Percentiles rank a stretch among this genome's conserved stretches.
Conservation (phyloP, 805 yeast genomes). For the Kodamaea restingae region DNA sequence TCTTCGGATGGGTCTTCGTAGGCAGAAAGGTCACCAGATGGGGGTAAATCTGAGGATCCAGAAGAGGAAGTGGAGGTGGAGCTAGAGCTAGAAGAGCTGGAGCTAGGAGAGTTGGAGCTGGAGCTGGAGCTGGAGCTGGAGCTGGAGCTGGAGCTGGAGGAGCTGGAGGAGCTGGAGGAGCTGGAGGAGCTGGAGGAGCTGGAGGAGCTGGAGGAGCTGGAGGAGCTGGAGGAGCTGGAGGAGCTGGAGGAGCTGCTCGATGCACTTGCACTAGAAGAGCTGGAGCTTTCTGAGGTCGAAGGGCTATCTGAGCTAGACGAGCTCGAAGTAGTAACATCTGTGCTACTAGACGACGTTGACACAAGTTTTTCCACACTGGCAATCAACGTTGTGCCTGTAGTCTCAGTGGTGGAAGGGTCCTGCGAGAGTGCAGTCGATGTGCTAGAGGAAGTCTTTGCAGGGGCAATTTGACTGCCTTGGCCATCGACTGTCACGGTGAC, state of each 20-base stretch:
- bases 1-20: slow-evolving; percentile 53
- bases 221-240: not conserved
- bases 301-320: not conserved
- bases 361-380: slow-evolving; percentile 5
- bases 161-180: not conserved
- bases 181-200: not conserved
- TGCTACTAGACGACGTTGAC: no score
- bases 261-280: not conserved
- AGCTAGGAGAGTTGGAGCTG: not conserved
- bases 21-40: slow-evolving; percentile 55
- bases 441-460: slow-evolving; percentile 19
- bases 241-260: slow-evolving; percentile 2
- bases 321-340: not conserved
- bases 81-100: slow-evolving; percentile 8
- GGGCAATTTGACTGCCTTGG: slow-evolving; percentile 34
- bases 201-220: not conserved
- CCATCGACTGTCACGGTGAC: slow-evolving; percentile 44
- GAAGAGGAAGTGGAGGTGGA: slow-evolving; percentile 3
- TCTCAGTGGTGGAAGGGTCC: slow-evolving; percentile 5
- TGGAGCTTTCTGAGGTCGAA: slow-evolving; percentile 1
- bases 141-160: not conserved
- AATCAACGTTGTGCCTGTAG: slow-evolving; percentile 10
- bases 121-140: not conserved
- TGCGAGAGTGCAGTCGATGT: not conserved
- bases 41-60: slow-evolving; percentile 16